Evolutionary conservation across 2,329 filamentous ascomycete genomes (phyloP), one percentile per base, ranked within the genome.

Genomic region (Fusarium decemcellulare): DNA sequence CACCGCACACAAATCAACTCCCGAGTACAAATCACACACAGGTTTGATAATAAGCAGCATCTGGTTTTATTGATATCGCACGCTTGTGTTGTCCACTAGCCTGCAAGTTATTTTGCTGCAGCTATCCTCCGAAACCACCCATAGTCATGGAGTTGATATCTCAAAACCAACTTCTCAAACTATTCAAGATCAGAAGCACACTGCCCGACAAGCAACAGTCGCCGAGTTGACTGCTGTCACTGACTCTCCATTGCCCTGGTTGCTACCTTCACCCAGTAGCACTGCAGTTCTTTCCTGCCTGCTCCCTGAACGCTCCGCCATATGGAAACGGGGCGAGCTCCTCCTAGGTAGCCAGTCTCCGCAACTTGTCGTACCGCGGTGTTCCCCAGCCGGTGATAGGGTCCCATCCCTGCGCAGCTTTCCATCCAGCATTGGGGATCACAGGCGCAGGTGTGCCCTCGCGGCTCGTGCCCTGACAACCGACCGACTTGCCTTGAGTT

Each of bases 341-440:
- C 47, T 60, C 56, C 63, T 73, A 72, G 18, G 48, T 43, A 15
- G 50, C 69, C 16, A 74, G 23, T 15, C 60, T 67, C 34, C 36
- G 44, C 29, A 85, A 67, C 46, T 75, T 74, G 29, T 78, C 72
- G 61, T 84, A 86, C 47, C 81, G 72, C 1, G 85, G 85, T 4
- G 84, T 83, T 12, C 85, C 85, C 12, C 81, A 76, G 2, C 85
- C 85, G 5, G 79, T 81, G 23, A 74, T 74, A 8, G 79, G 79
- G 61, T 82, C 80, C 80, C 80, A 82, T 15, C 78, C 80, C 18
- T 68, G 64, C 6, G 68, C 72, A 4, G 76, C 73, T 6, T 70
- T 65, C 72, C 74, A 80, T 15, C 76, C 72, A 8, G 76, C 77
- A 15, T 68, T 61, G 6, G 71, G 68, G 2, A 79, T 67, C 5